Conservation (phyloP, 345 rosid genomes). For the Populus simonii region DNA sequence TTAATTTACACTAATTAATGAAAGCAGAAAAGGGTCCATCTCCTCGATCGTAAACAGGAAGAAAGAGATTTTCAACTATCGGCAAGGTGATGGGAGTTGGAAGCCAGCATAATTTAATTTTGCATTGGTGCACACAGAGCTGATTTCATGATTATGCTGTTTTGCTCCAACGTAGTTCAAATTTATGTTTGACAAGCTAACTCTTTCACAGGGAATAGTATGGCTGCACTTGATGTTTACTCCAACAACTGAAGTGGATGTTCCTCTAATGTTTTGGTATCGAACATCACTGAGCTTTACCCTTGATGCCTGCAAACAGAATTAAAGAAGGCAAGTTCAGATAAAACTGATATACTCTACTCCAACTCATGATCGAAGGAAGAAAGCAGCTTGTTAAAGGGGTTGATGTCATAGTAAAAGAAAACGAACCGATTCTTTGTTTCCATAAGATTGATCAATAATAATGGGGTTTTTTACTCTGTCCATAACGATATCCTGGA, state of each 20-base stretch:
- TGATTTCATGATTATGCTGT: too few species aligned
- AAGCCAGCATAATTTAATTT: too few species aligned
- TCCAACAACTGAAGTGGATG: constrained; percentile 37
- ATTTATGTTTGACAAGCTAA: constrained; percentile 26
- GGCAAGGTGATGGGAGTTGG: too few species aligned
- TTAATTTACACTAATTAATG: too few species aligned
- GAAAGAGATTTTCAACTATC: too few species aligned
- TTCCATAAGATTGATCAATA: constrained; percentile 51
- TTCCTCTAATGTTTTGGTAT: constrained; percentile 49
- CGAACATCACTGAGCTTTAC: constrained; percentile 44
- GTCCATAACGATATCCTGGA: constrained; percentile 40
- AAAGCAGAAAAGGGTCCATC: too few species aligned
- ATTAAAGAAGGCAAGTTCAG: neutral
- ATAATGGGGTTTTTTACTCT: constrained; percentile 57
- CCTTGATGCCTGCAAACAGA: constrained; percentile 34
- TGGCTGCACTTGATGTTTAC: constrained; percentile 49
- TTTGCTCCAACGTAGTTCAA: constrained; percentile 15
- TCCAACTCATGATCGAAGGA: neutral
- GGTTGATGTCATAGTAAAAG: constrained; percentile 28
- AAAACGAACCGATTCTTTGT: constrained; percentile 3
- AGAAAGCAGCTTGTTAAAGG: neutral
- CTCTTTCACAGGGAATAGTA: constrained; percentile 38
- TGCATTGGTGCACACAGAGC: too few species aligned
- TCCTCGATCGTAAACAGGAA: too few species aligned
- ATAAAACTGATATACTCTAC: neutral